phyloP scores from a whole-genome alignment of 2,329 filamentous ascomycete genomes.

The Stemphylium vesicarium region DNA sequence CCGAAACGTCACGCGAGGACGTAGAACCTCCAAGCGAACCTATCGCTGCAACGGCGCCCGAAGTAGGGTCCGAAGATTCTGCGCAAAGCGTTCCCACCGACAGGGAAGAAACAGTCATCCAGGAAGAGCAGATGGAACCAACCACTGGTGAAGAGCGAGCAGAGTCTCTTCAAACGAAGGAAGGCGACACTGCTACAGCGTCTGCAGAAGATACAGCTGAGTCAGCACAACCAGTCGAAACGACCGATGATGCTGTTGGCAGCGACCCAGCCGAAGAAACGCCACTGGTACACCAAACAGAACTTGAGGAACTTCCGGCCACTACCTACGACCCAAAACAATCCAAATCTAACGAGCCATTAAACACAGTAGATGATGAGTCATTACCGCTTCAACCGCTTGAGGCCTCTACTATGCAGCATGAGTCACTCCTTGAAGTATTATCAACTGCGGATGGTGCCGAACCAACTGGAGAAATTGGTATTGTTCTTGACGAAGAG shows the following conservation, averaged over 20 bases:
- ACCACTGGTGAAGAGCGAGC: neutral
- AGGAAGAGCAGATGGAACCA: slow-evolving; percentile 2
- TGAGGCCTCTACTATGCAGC: neutral
- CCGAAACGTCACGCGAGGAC: neutral
- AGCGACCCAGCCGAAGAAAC: neutral
- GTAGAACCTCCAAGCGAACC: neutral
- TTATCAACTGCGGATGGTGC: neutral
- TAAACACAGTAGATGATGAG: slow-evolving; percentile 6
- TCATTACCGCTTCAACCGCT: neutral
- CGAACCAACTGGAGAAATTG: slow-evolving; percentile 1
- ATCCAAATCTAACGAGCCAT: slow-evolving; percentile 11
- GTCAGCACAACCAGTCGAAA: neutral
- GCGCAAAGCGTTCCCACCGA: neutral
- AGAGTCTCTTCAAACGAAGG: slow-evolving; percentile 2
- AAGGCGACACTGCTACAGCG: neutral
- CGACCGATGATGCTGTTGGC: neutral
- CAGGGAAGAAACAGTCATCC: neutral
- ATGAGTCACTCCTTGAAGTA: neutral
- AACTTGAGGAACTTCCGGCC: neutral
- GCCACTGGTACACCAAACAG: neutral
- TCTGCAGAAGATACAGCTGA: slow-evolving; percentile 1
- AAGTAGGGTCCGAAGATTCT: slow-evolving; percentile 1
- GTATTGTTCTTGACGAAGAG: neutral
- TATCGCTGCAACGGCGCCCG: neutral
- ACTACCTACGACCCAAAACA: neutral